Base-by-base conservation (phyloP, 345 rosid species). In the Salix udensis region DNA sequence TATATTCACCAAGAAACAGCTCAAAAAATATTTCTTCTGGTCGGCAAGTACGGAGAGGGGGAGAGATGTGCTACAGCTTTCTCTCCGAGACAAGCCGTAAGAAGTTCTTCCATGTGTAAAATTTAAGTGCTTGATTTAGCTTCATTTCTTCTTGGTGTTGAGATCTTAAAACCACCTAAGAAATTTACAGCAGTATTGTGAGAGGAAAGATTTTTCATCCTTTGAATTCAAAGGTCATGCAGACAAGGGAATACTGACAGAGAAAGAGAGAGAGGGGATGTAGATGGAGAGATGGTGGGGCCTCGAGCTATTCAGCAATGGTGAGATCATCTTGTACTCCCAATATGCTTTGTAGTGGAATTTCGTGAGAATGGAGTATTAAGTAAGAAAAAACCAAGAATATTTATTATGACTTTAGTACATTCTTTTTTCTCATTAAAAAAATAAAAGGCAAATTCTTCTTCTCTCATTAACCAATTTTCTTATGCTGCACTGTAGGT, bases 371-470 rank as follows among this genome's bases (percentile, higher is more conserved):
- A 53, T 28, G 62, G 24, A 8, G 26, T 55, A 19, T 68, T 76
- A 19, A 76, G 60, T 53, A 40, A 76, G 58, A 55, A 68, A 75
- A 58, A 67, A 46, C 64, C 70, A 76, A 70, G 42, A 44, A 70
- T 69, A 76, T 40, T 70, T 60, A 70, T 70, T 62, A 16, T 13
- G 28, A 11, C 7, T 46, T 2, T 4, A 36, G 8, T 55, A 9
- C 39, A 50, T 70, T 21, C 13, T 52, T 19, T 15, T 4, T 34
- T 39, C 13, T 24, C 36, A 13, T 13, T 42, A 40, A 40, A 9
- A 40, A 40, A 40, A 37, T 1, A 39, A 39, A 1, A 39, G 10
- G 42, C 42, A 39, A 39, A 1, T 9, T 69, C 24, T 67, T 1
- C 23, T 18, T 21, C 4, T n/a, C 13, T 67, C 24, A 34, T 6